These are phyloP conservation scores for Colletotrichum sp. DNA, from an alignment of 2,329 filamentous ascomycete species.

Conservation along the genomic window DNA sequence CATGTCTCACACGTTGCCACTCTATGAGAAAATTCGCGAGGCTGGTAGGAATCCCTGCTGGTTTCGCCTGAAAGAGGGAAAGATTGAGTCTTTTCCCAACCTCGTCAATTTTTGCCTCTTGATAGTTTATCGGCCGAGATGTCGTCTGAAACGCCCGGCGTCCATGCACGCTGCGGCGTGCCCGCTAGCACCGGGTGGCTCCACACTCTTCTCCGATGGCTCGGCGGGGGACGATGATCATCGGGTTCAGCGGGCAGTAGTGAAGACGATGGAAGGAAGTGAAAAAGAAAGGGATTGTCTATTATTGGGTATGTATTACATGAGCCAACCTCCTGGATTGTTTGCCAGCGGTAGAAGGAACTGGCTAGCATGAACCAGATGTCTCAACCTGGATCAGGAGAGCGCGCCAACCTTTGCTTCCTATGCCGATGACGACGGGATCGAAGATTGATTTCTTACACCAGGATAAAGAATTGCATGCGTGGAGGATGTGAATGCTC, in stretches of 20 bases:
- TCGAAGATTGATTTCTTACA: background rate
- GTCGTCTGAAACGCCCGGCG: slow-evolving; percentile 14
- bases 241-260: background rate
- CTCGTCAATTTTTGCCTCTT: background rate
- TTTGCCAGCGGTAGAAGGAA: background rate
- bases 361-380: background rate
- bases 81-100: background rate
- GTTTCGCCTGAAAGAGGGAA: background rate
- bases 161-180: background rate
- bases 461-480: background rate
- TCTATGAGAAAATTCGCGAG: background rate
- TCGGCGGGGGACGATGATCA: background rate
- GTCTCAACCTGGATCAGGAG: background rate
- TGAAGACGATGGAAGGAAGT: background rate
- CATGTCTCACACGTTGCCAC: background rate
- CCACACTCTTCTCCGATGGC: background rate
- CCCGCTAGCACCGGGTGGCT: background rate
- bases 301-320: background rate
- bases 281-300: background rate
- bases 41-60: background rate
- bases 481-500: background rate
- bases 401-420: background rate
- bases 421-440: background rate
- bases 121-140: slow-evolving; percentile 4
- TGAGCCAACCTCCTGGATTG: background rate